Base-by-base conservation (phyloP, 305 asterid genomes). In the Fraxinus nigra region DNA sequence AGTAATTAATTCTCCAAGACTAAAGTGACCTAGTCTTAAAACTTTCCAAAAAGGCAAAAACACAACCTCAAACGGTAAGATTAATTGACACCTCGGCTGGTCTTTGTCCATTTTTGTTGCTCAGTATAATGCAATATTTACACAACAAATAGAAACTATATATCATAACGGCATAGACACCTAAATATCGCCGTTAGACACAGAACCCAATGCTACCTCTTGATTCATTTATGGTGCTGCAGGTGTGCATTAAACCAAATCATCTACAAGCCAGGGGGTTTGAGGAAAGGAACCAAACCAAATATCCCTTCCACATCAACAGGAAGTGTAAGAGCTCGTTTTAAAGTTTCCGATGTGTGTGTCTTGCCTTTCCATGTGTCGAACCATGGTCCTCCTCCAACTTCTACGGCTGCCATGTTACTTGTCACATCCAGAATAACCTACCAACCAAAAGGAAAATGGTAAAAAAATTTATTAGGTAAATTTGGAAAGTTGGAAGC, bases 311-410 rank as follows among this genome's bases (percentile, higher is more conserved):
- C 97, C 2, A 94, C 89, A 65, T 96, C 98, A 37, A 96, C 84
- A 0, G 98, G 98, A 75, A 91, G 85, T 40, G 86, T 92, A 16
- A 94, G 86, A 0, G 92, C 87, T 13, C 89, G 92, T 9, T 78
- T 88, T n/a, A 90, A 20, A 33, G 92, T 79, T 87, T 93, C 99
- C 0, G 98, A 95, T 26, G 94, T 48, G 16, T 69, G 1, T 0
- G 99, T 92, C 83, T 82, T 85, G 80, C 92, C 98, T 85, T 89
- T 96, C 98, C 99, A 96, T 65, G 97, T 33, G 80, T 82, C 89
- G 86, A 93, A 93, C 98, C 99, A 96, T 1, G 99, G 99, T 9
- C 99, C 99, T 80, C 99, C 99, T 48, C 99, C 99, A 16, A 96
- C 99, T 90, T 96, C 99, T 43, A 91, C 88, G 0, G 95, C 98